Evolutionary conservation across 2,329 filamentous ascomycete species (phyloP), one percentile per base, ranked within the genome.

Genomic region (Xylariaceae sp.): DNA sequence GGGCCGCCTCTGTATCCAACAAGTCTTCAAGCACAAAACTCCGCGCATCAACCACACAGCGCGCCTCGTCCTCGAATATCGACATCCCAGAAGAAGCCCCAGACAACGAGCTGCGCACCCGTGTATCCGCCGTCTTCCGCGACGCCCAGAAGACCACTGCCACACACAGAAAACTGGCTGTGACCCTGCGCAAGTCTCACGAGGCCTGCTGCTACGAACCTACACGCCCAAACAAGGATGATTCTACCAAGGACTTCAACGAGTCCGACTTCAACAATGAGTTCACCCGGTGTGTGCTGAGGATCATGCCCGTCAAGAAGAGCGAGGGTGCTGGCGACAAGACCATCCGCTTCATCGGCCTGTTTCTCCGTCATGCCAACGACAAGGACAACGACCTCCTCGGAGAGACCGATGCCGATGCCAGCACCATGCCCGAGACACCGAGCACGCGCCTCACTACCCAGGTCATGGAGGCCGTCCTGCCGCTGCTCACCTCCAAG

Each of bases 61-160:
- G 75, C 45, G 66, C 68, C 31, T 77, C 76, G 5, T 71, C 76
- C 5, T 62, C 68, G 17, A 66, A 65, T 55, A 18, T 69, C 56
- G 72, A 80, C 39, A 68, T 87, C n/a, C 86, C 87, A 36, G 80
- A 86, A 61, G 90, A 96, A 65, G 80, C 84, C 3, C 80, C 83
- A 46, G 76, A 82, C 42, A 90, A 81, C 50, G 80, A 79, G 14
- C 73, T 96, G 58, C 87, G 91, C 61, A 79, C 77, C 33, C 86
- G 88, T 64, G 77, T 96, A 45, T 87, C 85, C 65, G 71, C 78
- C 47, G 78, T 90, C 43, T 91, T 91, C 64, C 78, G 80, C 57
- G 87, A 91, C 67, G 90, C 92, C 32, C 94, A 99, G 68, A 85
- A 86, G 60, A 95, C 89, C 1, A 95, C 88, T 0, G 90, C 91